A percentile compares a stretch with the other conserved stretches of the same genome.
Conservation (phyloP, 2,329 filamentous ascomycete genomes). For the Scortechinia acanthostroma region DNA sequence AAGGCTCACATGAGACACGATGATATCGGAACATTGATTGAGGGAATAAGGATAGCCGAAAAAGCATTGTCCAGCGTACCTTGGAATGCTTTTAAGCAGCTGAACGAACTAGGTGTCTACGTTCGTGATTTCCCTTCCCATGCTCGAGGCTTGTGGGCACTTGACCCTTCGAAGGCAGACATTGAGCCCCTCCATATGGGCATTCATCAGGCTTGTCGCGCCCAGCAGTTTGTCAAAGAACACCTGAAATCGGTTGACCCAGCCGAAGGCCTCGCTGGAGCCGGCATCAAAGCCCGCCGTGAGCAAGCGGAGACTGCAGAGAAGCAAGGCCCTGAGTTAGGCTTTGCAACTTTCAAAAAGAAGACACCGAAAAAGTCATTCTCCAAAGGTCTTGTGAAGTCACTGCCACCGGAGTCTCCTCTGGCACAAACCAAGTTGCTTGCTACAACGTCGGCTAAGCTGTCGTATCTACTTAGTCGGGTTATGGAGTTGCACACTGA, state of each 20-base stretch:
- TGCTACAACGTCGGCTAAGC: conserved; percentile 56
- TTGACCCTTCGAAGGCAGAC: not conserved
- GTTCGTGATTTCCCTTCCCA: not conserved
- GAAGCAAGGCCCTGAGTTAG: not conserved
- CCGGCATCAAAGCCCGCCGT: not conserved
- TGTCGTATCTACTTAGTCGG: conserved; percentile 51
- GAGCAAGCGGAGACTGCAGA: not conserved
- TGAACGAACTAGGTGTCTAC: conserved; percentile 24
- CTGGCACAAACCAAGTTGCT: conserved; percentile 39
- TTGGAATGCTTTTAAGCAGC: conserved; percentile 26
- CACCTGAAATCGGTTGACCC: not conserved
- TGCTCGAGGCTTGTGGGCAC: not conserved
- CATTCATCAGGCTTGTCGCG: not conserved
- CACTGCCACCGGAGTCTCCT: conserved; percentile 5
- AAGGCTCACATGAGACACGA: not conserved
- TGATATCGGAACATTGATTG: not conserved
- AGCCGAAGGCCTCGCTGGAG: not conserved
- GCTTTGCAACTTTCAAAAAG: too few species aligned
- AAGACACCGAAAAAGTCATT: not conserved
- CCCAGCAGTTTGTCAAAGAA: not conserved
- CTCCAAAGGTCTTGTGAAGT: not conserved
- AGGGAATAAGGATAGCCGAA: not conserved
- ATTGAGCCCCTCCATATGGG: not conserved
- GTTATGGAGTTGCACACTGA: conserved; percentile 39
- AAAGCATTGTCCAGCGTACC: not conserved